phyloP scores from a whole-genome alignment of 768 basidiomycete species.

The Tylopilus plumbeoviolaceoides region DNA sequence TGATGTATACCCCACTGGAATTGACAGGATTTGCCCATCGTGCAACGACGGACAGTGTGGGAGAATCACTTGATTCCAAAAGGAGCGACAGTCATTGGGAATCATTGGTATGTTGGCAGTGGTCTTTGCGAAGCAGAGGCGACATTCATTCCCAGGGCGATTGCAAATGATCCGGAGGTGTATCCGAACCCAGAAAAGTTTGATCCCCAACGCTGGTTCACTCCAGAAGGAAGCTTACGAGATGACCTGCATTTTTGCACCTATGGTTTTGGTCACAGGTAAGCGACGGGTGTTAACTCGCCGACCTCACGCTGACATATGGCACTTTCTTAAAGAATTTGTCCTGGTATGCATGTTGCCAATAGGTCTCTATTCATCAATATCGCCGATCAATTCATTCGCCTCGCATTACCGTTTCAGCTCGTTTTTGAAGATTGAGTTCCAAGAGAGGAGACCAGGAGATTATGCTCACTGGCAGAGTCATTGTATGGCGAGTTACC shows the following conservation, averaged over 20 bases:
- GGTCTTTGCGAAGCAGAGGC: background rate
- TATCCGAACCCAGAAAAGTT: slow-evolving; percentile 10
- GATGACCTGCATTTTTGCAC: slow-evolving; percentile 9
- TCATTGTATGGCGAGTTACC: background rate
- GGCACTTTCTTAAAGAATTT: slow-evolving; percentile 5
- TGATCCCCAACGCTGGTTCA: slow-evolving; percentile 8
- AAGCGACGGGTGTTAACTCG: background rate
- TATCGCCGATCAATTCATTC: slow-evolving; percentile 56
- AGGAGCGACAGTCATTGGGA: slow-evolving; percentile 9
- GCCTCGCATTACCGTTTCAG: slow-evolving; percentile 31
- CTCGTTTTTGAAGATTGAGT: slow-evolving; percentile 9
- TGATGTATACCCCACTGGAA: slow-evolving; percentile 26
- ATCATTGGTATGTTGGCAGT: slow-evolving; percentile 6
- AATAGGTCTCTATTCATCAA: slow-evolving; percentile 55
- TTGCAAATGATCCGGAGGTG: slow-evolving; percentile 10
- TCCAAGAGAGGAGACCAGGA: background rate
- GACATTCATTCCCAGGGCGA: slow-evolving; percentile 3
- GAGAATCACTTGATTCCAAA: slow-evolving; percentile 36
- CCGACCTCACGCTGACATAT: background rate
- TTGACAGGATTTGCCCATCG: slow-evolving; percentile 52
- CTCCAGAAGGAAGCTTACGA: background rate
- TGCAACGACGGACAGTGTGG: slow-evolving; percentile 49
- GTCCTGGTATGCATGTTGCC: slow-evolving; percentile 35
- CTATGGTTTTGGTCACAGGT: slow-evolving; percentile 13
- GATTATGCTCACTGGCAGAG: slow-evolving; percentile 7